Conservation (phyloP, 352 stramenopile species). For the Phytopythium delawarense region DNA sequence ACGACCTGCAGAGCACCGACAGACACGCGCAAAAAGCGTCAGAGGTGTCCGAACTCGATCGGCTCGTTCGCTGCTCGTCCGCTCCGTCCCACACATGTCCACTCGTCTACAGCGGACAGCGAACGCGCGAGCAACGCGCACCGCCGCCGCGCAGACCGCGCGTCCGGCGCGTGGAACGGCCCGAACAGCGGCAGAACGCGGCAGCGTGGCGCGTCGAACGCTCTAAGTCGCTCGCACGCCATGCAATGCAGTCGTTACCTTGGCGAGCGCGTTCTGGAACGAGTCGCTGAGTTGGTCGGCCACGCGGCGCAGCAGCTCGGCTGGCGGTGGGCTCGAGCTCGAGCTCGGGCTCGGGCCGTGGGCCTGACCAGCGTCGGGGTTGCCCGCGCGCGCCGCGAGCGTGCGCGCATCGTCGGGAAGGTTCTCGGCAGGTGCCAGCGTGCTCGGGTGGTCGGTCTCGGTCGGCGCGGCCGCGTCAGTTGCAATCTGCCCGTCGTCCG, state of each 20-base stretch:
- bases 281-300: constrained; percentile 16
- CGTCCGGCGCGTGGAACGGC: background rate
- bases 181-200: background rate
- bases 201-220: background rate
- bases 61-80: background rate
- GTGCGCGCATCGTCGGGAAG: constrained; percentile 8
- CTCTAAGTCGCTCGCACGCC: background rate
- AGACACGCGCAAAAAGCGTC: background rate
- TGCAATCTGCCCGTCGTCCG: constrained; percentile 2
- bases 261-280: constrained; percentile 20
- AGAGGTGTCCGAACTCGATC: background rate
- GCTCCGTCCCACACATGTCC: too few relatives aligned
- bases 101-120: background rate
- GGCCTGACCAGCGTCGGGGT: background rate
- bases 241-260: constrained; percentile 10
- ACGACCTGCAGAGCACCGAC: constrained; percentile 13
- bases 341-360: too few relatives aligned
- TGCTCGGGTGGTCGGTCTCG: background rate
- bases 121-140: background rate
- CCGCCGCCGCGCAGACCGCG: background rate
- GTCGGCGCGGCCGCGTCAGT: background rate
- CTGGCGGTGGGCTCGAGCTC: background rate
- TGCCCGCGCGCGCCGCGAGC: constrained; percentile 2
- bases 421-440: constrained; percentile 10
- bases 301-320: constrained; percentile 16